These are phyloP conservation scores for Murraya koenigii DNA, from an alignment of 345 rosid genomes.

Conservation along the genomic window DNA sequence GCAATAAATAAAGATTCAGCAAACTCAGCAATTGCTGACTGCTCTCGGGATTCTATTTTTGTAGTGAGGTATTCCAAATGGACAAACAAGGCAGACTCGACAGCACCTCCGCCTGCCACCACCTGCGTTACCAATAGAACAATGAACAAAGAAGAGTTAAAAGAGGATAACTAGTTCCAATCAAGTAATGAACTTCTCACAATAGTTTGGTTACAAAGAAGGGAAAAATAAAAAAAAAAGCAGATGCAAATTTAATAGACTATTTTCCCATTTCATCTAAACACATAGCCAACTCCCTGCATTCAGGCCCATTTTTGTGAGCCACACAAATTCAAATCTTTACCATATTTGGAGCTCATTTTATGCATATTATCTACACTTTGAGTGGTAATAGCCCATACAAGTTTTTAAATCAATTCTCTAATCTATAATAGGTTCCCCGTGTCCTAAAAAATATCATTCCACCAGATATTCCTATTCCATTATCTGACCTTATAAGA, in stretches of 20 bases:
- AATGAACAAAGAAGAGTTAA: background rate
- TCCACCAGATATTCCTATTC: background rate
- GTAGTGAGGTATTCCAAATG: constrained; percentile 89
- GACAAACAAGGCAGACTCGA: constrained; percentile 86
- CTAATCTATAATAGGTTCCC: background rate
- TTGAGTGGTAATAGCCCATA: background rate
- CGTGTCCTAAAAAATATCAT: background rate
- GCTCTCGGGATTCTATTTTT: constrained; percentile 88
- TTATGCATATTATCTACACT: background rate
- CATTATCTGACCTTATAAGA: background rate
- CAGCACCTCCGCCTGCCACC: constrained; percentile 99
- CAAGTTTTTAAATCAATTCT: too few relatives aligned
- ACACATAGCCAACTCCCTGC: background rate
- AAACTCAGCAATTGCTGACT: constrained; percentile 92
- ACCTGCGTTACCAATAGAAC: constrained; percentile 47
- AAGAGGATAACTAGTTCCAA: background rate
- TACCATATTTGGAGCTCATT: background rate
- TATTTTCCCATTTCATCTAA: background rate
- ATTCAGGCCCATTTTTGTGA: background rate
- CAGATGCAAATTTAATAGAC: background rate
- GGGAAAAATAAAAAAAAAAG: background rate
- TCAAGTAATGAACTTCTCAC: background rate
- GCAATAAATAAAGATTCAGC: constrained; percentile 79
- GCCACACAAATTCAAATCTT: background rate
- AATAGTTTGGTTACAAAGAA: background rate